phyloP scores from a whole-genome alignment of 208 protist genomes.

The Acanthamoeba castellanii region DNA sequence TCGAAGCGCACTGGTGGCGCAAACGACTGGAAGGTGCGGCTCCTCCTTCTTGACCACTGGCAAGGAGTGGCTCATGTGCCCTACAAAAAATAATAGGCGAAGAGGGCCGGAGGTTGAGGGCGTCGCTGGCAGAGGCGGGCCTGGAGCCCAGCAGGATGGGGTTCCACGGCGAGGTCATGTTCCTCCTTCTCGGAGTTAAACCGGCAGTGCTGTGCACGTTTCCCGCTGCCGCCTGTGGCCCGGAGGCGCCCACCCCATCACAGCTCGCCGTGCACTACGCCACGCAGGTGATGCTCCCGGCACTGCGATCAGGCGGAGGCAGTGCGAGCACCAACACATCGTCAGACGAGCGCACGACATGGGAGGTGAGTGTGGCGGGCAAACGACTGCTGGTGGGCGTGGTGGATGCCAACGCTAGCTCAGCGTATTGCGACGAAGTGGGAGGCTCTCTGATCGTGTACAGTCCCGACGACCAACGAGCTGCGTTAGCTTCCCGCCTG shows the following conservation, averaged over 20 bases:
- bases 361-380: not conserved
- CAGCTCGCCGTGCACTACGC: not conserved
- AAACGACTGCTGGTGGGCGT: not conserved
- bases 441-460: not conserved
- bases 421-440: not conserved
- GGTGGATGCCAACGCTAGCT: not conserved
- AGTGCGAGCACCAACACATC: not conserved
- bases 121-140: not conserved
- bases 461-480: not conserved
- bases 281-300: not conserved
- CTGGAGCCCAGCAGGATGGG: slow-evolving; percentile 15
- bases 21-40: not conserved
- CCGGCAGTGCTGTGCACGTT: slow-evolving; percentile 35
- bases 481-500: not conserved
- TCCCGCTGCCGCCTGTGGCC: not conserved
- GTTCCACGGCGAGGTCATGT: slow-evolving; percentile 20
- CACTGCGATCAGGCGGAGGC: not conserved
- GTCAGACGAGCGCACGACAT: not conserved
- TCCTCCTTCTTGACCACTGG: not conserved
- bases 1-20: not conserved
- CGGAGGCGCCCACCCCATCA: not conserved
- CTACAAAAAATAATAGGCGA: no score
- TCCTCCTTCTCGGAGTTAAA: slow-evolving; percentile 56
- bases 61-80: no score
- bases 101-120: not conserved